phyloP scores from a whole-genome alignment of 2,329 filamentous ascomycete genomes.

The Hymenoscyphus repandus region DNA sequence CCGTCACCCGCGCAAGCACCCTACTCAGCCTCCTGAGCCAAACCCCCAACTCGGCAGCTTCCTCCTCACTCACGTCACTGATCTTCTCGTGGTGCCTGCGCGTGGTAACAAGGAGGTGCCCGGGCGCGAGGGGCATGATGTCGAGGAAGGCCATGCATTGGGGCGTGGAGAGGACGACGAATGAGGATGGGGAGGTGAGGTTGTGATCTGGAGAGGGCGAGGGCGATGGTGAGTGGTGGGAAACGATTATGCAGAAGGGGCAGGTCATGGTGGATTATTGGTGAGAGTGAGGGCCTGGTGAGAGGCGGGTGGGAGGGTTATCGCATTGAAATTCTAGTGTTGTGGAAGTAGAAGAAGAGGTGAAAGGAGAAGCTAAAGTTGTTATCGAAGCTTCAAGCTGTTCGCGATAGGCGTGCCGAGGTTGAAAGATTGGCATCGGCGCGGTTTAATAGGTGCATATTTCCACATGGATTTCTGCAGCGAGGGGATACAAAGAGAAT shows the following conservation, averaged over 20 bases:
- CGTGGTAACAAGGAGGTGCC: slow-evolving; percentile 79
- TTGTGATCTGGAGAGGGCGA: slow-evolving; percentile 37
- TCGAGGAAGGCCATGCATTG: slow-evolving; percentile 84
- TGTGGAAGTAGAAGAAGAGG: neutral
- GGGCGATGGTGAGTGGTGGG: slow-evolving; percentile 38
- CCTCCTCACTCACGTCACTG: slow-evolving; percentile 58
- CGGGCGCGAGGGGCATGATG: slow-evolving; percentile 79
- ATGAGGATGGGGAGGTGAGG: slow-evolving; percentile 36
- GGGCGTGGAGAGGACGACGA: slow-evolving; percentile 72
- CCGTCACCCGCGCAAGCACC: slow-evolving; percentile 64
- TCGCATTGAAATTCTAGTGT: neutral
- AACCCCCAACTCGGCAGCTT: slow-evolving; percentile 61
- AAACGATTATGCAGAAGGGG: slow-evolving; percentile 58
- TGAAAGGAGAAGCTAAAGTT: no score
- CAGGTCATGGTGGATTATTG: slow-evolving; percentile 33
- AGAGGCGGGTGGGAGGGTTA: neutral
- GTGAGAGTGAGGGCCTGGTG: neutral
- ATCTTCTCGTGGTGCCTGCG: slow-evolving; percentile 74
- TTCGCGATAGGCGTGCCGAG: no score
- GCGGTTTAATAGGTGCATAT: no score
- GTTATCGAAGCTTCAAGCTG: no score
- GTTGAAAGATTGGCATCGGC: no score
- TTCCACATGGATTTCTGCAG: no score
- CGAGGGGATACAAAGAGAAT: no score
- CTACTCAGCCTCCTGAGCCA: slow-evolving; percentile 68